Evolutionary conservation across 2,329 filamentous ascomycete species (phyloP), one percentile per base, ranked within the genome.

Genomic region (Didymosphaeria variabile): DNA sequence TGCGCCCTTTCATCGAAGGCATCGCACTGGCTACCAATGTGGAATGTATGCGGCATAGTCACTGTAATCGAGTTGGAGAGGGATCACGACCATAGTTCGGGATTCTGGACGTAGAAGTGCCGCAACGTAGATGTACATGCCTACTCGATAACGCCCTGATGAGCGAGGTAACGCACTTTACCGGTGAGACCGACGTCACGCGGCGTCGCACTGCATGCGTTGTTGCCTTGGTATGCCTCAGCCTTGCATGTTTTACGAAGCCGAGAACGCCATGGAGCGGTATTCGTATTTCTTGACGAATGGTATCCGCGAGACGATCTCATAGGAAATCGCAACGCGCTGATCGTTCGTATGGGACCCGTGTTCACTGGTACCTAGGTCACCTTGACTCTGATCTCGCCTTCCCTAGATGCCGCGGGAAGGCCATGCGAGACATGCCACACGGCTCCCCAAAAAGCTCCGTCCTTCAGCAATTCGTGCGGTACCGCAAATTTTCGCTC

Each of bases 381-480:
- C 36, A 10, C 23, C 13, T 6, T 9, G n/a, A 17, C 8, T 12
- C 21, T 49, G 23, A 5, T 47, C 13, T n/a, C 45, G 21, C 9
- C 10, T 31, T 2, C 45, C 21, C 45, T 19, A n/a, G 42, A 40
- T n/a, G 17, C 38, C 38, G 38, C 38, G 38, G 38, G 38, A 21
- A 29, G 47, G 47, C 31, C 15, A 32, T 3, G 47, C 31, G 5
- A 51, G 12, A 17, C 34, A 51, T n/a, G 19, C 45, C 31, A 26
- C 29, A 34, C 40, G 52, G 52, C 52, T 55, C 52, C 52, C 52
- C 52, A 23, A 55, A 55, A 55, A 13, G 5, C 36, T 13, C 29
- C 52, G 36, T 34, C n/a, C 5, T 19, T 36, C 51, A 31, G 36
- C 34, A 52, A 5, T 29, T 36, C 34, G 12, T 1, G 15, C 13